These are phyloP conservation scores for Lasiodiplodia citricola DNA, from an alignment of 2,329 filamentous ascomycete genomes.

Conservation along the genomic window DNA sequence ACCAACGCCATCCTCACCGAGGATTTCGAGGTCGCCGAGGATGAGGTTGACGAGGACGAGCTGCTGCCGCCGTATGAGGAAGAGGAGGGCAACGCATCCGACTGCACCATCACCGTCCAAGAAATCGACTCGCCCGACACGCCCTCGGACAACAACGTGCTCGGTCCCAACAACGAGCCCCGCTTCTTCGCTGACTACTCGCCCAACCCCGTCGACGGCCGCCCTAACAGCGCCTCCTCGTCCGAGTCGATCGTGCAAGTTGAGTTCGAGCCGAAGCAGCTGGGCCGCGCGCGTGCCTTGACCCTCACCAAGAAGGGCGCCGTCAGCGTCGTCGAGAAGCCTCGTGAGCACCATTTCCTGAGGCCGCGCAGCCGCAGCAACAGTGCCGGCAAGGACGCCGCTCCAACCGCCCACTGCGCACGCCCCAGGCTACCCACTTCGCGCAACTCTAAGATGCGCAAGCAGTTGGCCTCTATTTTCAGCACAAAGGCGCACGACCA, in stretches of 20 bases:
- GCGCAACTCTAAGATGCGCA: constrained; percentile 20
- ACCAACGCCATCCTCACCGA: background rate
- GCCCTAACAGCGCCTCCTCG: constrained; percentile 5
- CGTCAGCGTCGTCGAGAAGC: constrained; percentile 19
- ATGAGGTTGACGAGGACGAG: constrained; percentile 9
- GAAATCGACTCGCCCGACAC: constrained; percentile 24
- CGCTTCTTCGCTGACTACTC: constrained; percentile 14
- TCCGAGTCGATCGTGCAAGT: background rate
- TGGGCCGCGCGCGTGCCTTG: constrained; percentile 8
- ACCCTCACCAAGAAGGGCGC: constrained; percentile 4
- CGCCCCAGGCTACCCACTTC: background rate
- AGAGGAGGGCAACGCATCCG: constrained; percentile 20
- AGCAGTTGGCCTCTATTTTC: constrained; percentile 22
- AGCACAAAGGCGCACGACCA: constrained; percentile 1
- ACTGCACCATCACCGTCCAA: constrained; percentile 27
- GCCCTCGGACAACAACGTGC: constrained; percentile 13
- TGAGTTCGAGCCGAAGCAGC: constrained; percentile 14
- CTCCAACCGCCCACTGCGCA: background rate
- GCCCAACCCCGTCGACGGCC: background rate
- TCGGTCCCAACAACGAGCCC: background rate
- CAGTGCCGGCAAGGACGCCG: background rate
- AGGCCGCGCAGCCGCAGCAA: constrained; percentile 13
- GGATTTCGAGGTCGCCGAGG: constrained; percentile 6
- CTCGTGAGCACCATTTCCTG: constrained; percentile 8
- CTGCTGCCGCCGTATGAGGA: constrained; percentile 22